Evolutionary conservation across 129 eudicot genomes (phyloP), one percentile per base, ranked within the genome.

Genomic region (Dittrichia graveolens): DNA sequence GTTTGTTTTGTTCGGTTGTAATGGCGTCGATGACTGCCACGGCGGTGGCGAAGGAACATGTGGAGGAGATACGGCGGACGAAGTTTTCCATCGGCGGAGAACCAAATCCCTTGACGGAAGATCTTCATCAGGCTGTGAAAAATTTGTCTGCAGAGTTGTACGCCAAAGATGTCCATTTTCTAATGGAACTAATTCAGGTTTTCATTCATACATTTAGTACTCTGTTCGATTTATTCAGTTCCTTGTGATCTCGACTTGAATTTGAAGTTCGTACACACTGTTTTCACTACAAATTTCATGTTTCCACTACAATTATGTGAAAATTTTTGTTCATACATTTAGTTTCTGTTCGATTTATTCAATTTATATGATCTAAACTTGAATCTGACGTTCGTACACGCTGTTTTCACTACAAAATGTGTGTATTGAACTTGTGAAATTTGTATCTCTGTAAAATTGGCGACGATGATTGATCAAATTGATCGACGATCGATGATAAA

Each of bases 131-230:
- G 58, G 94, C 94, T 24, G 94, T 87, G 2, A 87, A 77, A 70
- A 76, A 84, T 64, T 85, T 87, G 12, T 87, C 94, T 70, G 89
- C 81, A 1, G 94, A 87, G 57, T 87, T 87, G 31, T 87, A 87
- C 53, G 82, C 89, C 0, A 87, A 87, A 34, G 92, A 87, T 67
- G 87, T 84, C 43, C 92, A 87, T 37, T 84, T 87, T 7, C 82
- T 87, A 13, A 87, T 87, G 93, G 93, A 87, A 54, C 80, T 87
- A 6, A 84, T 87, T 8, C 93, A 87, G 87, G 93, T 87, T 11
- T 47, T 10, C 34, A 10, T 8, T 19, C 10, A 47, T 44, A 8
- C 10, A 13, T 40, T 11, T 31, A 31, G 41, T 57, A 10, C 34
- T 57, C 10, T 24, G 61, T 24, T 19, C 6, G 14, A 8, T 59